Percentiles rank a stretch among this genome's conserved stretches.
phyloP scores from a whole-genome alignment of 176 grass and related monocot genomes.

The Oryza nivara region DNA sequence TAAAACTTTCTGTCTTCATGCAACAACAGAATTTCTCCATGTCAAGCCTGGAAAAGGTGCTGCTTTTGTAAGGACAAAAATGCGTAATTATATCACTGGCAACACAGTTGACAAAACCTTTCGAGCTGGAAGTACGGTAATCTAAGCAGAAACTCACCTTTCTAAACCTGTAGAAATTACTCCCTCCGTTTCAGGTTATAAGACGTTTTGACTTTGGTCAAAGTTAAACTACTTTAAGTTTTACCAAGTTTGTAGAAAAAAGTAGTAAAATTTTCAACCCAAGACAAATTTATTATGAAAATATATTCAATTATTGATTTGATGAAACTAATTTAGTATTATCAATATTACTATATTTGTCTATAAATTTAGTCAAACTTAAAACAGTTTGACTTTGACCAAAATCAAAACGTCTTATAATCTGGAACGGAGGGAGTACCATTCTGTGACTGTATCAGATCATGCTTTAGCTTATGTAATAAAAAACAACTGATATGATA shows the following conservation, averaged over 20 bases:
- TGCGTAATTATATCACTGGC: constrained; percentile 84
- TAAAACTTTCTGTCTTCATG: constrained; percentile 5
- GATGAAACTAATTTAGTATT: too few relatives aligned
- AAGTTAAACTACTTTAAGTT: too few relatives aligned
- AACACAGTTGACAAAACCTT: constrained; percentile 99
- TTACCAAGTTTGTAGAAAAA: too few relatives aligned
- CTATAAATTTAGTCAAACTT: too few relatives aligned
- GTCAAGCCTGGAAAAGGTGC: constrained; percentile 99
- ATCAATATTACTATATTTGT: too few relatives aligned
- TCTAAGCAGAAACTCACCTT: constrained; percentile 35
- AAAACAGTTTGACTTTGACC: too few relatives aligned
- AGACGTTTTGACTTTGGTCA: too few relatives aligned
- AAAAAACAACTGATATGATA: neutral
- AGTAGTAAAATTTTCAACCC: too few relatives aligned
- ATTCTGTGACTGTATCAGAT: neutral
- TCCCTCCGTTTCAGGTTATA: too few relatives aligned
- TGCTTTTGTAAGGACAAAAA: constrained; percentile 93
- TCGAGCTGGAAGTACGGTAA: constrained; percentile 98
- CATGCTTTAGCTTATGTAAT: constrained; percentile 4
- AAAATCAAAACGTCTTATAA: too few relatives aligned
- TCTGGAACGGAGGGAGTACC: neutral
- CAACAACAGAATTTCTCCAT: constrained; percentile 85
- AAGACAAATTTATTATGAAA: too few relatives aligned
- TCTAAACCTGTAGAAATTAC: neutral
- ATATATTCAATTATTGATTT: too few relatives aligned